Evolutionary conservation across 345 rosid species (phyloP), one percentile per base, ranked within the genome.

Genomic region (Brassica rapa): DNA sequence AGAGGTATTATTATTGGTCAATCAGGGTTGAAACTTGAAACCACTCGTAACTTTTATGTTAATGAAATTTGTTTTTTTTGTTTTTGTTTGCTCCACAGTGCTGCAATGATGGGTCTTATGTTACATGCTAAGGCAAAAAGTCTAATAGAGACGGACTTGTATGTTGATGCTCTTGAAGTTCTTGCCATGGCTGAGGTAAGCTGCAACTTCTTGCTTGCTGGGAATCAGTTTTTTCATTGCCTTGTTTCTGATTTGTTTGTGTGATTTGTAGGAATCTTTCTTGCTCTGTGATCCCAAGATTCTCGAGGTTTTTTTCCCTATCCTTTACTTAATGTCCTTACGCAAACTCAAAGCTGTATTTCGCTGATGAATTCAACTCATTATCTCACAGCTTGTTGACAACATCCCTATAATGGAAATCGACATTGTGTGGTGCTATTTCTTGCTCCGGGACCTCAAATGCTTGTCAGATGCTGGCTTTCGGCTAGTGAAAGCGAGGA

Each of bases 381-480:
- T 12, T 46, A 12, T 46, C 55, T 81, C 85, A 29, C 89, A 94
- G 98, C 78, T 89, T 69, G 86, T 91, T 79, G 98, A 94, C 83
- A 94, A 92, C 78, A 86, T 92, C 80, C 89, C 98, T 33, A 89
- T 94, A 55, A 84, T 94, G 85, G 94, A 94, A 87, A 89, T 94
- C 82, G 98, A 94, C 90, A 91, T 92, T 86, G 98, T 93, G 11
- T 94, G 98, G 98, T 94, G 98, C 81, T 92, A 89, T 79, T 94
- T 92, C 87, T 84, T 91, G 97, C 96, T 92, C 46, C 89, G 76
- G 65, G 97, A 94, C 83, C 74, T 94, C 84, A 90, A 89, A 32
- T 85, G 94, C 83, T 88, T 94, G 19, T 86, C 98, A n/a, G 89
- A 84, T 79, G 98, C 97, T 33, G 98, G 97, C 64, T 67, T 84